phyloP scores from a whole-genome alignment of 116 monocot species.

The Posidonia oceanica region DNA sequence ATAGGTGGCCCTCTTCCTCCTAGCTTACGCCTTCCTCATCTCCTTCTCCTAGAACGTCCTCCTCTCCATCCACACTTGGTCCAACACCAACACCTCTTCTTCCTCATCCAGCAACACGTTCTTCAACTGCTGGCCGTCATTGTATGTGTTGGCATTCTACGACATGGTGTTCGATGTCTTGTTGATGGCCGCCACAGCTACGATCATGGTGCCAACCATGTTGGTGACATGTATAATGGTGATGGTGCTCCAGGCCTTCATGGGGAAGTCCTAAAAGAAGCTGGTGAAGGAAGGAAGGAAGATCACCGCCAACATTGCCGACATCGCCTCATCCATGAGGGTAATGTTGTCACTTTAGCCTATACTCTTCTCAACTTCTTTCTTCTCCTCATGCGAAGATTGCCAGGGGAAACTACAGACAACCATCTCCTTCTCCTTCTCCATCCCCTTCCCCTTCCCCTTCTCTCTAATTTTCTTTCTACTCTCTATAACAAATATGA shows the following conservation, averaged over 20 bases:
- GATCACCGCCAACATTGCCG: conserved; percentile 62
- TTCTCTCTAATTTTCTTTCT: too few species aligned
- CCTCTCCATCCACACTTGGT: conserved; percentile 49
- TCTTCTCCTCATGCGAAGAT: conserved; percentile 22
- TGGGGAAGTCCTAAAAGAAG: conserved; percentile 45
- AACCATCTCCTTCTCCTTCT: too few species aligned
- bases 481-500: too few species aligned
- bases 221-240: conserved; percentile 87
- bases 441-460: too few species aligned
- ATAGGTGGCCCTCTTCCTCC: conserved; percentile 70
- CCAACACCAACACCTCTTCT: conserved; percentile 20
- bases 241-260: conserved; percentile 82
- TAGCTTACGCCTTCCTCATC: conserved; percentile 67
- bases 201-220: conserved; percentile 75
- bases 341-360: conserved; percentile 52
- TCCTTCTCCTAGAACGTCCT: conserved; percentile 66
- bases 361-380: conserved; percentile 58
- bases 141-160: conserved; percentile 71
- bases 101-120: not conserved
- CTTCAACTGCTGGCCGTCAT: conserved; percentile 21
- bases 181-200: conserved; percentile 69
- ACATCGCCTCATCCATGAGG: conserved; percentile 59
- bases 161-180: conserved; percentile 74
- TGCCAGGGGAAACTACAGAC: not conserved
- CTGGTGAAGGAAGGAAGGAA: conserved; percentile 59